Evolutionary conservation across 1,284 basidiomycete genomes (phyloP).

Genomic region (Hymenochaete sp.): DNA sequence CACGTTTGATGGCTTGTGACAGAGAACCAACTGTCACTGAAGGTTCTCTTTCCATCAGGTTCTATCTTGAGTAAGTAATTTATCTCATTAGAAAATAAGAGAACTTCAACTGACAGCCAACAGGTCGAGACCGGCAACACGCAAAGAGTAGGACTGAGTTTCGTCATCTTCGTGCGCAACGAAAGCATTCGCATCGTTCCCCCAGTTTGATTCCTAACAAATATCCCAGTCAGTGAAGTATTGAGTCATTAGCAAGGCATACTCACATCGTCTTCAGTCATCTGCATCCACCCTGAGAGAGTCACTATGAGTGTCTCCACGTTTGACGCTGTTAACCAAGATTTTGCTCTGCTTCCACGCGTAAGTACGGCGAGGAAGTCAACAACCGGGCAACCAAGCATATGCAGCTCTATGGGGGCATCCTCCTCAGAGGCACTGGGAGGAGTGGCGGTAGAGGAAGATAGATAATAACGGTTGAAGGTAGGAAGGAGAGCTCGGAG

Average conservation of each 20-base stretch:
- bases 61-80: conserved; percentile 33
- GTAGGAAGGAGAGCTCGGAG: conserved; percentile 57
- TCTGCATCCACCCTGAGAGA: conserved; percentile 72
- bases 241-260: conserved; percentile 5
- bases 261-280: conserved; percentile 81
- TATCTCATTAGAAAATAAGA: neutral
- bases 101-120: conserved; percentile 48
- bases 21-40: conserved; percentile 49
- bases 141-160: conserved; percentile 70
- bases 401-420: conserved; percentile 66
- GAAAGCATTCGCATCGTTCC: conserved; percentile 82
- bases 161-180: conserved; percentile 95
- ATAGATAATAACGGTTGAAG: conserved; percentile 64
- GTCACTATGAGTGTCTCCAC: conserved; percentile 48
- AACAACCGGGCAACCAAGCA: conserved; percentile 69
- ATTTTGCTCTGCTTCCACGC: conserved; percentile 52
- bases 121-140: conserved; percentile 80
- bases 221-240: neutral
- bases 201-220: conserved; percentile 83
- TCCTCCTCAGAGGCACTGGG: conserved; percentile 61
- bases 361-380: conserved; percentile 69
- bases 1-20: conserved; percentile 47
- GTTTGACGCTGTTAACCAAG: conserved; percentile 50
- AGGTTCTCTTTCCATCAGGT: conserved; percentile 62
- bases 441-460: conserved; percentile 40